Evolutionary conservation across 2,329 filamentous ascomycete species (phyloP), one percentile per base, ranked within the genome.

Genomic region (Cercospora citrullina): DNA sequence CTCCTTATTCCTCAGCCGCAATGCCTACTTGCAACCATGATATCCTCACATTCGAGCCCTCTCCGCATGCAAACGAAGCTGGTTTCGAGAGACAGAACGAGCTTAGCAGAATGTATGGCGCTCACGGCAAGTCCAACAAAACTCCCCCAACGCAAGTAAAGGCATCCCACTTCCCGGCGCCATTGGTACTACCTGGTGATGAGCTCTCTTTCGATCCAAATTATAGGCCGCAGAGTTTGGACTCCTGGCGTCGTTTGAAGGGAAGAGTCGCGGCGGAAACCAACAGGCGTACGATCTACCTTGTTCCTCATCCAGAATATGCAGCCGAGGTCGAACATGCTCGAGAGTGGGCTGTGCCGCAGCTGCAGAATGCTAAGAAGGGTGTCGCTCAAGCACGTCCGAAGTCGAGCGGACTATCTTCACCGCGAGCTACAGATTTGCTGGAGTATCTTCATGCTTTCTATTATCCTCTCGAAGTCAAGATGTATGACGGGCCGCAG

Each of bases 121-220:
- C 59, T 5, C 36, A 67, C n/a, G 31, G 48, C 21, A 59, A 39
- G 42, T 10, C 48, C 23, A 64, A 18, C 62, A 64, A 30, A 42
- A 60, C 61, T 55, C 64, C 28, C 30, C 57, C 36, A 45, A 63
- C 68, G 21, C 53, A 45, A 33, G 65, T 36, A 8, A 63, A 71
- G 8, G 63, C 48, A 72, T 45, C 69, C 1, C 72, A 72, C 1
- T 91, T 89, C 69, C 88, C 88, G 0, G 86, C 80, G 0, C 87
- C 88, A 0, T 74, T 91, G 5, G 79, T 89, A 0, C 78, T 91
- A 0, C 88, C 89, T 0, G 81, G 80, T 2, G 88, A 90, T 73
- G 86, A 87, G 21, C 80, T 91, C 1, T 82, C 84, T 0, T 77
- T 81, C 36, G 84, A 90, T 45, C 84, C 85, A 0, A 79, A 83